Conservation (phyloP, 768 basidiomycete species). For the Astraeus odoratus region DNA sequence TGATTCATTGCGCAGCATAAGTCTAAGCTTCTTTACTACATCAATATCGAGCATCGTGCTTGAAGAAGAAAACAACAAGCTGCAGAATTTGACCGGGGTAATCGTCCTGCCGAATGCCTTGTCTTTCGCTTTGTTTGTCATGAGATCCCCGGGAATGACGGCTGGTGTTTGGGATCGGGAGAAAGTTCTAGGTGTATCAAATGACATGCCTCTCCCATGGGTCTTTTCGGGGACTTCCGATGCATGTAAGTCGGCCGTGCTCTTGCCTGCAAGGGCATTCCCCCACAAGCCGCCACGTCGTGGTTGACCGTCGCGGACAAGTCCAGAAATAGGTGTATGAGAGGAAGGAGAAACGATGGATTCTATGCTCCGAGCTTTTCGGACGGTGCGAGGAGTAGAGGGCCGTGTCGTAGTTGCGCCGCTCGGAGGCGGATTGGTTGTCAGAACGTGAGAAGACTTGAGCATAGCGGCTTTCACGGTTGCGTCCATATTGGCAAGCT, state of each 20-base stretch:
- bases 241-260: constrained; percentile 23
- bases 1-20: constrained; percentile 87
- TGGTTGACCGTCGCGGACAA: constrained; percentile 30
- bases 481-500: constrained; percentile 73
- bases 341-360: constrained; percentile 48
- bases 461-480: constrained; percentile 90
- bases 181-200: constrained; percentile 46
- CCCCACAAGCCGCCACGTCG: constrained; percentile 19
- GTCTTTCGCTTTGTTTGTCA: constrained; percentile 42
- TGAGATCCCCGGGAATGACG: constrained; percentile 29
- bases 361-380: constrained; percentile 69
- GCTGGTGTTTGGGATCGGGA: constrained; percentile 49
- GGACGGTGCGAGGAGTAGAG: constrained; percentile 48
- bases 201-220: constrained; percentile 56
- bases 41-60: constrained; percentile 80
- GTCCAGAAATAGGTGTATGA: constrained; percentile 33
- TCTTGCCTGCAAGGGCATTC: constrained; percentile 24
- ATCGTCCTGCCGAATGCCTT: constrained; percentile 47
- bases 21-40: constrained; percentile 76
- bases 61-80: constrained; percentile 57
- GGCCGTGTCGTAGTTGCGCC: constrained; percentile 26
- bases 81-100: constrained; percentile 61
- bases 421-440: constrained; percentile 30
- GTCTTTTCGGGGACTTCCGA: constrained; percentile 24
- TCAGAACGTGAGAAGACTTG: constrained; percentile 70